Percentiles rank a stretch among this genome's conserved stretches.
Conservation (phyloP, 306 rosid genomes). For the Prunus mira region DNA sequence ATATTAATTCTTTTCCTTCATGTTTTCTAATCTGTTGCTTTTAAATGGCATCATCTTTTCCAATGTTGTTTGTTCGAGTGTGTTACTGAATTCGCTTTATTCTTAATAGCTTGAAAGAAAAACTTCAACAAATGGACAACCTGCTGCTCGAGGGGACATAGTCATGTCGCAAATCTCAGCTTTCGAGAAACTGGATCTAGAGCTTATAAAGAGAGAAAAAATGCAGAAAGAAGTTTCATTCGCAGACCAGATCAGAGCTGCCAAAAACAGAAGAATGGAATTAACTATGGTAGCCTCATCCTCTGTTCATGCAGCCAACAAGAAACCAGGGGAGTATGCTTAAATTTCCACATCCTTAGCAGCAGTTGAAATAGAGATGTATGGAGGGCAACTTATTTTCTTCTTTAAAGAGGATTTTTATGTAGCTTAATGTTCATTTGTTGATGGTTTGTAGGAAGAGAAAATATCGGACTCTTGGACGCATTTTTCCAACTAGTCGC, state of each 20-base stretch:
- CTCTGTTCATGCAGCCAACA: conserved; percentile 10
- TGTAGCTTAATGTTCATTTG: not conserved
- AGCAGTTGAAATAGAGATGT: not conserved
- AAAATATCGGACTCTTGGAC: not conserved
- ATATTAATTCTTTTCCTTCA: not conserved
- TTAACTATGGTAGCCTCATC: conserved; percentile 26
- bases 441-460: not conserved
- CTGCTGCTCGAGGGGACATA: conserved; percentile 29
- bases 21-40: not conserved
- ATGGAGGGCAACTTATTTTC: not conserved
- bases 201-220: conserved; percentile 58
- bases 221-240: conserved; percentile 50
- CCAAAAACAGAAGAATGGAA: conserved; percentile 48
- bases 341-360: conserved; percentile 21
- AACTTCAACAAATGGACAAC: conserved; percentile 28
- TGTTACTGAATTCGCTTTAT: not conserved
- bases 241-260: conserved; percentile 78
- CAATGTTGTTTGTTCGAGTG: not conserved
- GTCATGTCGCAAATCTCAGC: conserved; percentile 33
- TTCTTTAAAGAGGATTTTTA: not conserved
- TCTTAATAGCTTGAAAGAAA: conserved; percentile 44
- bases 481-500: conserved; percentile 6
- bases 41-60: not conserved
- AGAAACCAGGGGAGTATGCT: conserved; percentile 8
- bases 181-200: conserved; percentile 57